Base-by-base conservation (phyloP, 2,329 filamentous ascomycete genomes). In the Clonostachys chloroleuca region DNA sequence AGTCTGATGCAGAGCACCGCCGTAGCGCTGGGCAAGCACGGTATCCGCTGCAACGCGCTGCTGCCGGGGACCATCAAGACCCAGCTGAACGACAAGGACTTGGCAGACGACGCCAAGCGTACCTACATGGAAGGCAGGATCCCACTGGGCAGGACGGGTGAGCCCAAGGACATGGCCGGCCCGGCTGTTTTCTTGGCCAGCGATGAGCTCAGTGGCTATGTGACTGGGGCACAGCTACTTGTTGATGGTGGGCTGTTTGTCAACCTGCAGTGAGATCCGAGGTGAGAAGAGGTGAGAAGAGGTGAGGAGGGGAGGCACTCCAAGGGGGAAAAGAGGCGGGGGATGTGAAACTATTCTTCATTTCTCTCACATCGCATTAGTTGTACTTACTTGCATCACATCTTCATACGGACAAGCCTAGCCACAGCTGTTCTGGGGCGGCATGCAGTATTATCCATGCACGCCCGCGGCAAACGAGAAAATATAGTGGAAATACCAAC, bases 201-300 rank as follows among this genome's bases (percentile, higher is more conserved):
- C 58, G 86, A 87, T 50, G 80, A 86, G 64, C 67, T 95, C 68
- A 92, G 86, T 62, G 80, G 80, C 20, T 94, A 92, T 67, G 86
- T 94, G 49, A 92, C 83, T 49, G 90, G 90, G 0, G 85, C 89
- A 14, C 89, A 94, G 66, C 60, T 96, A 55, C 65, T 96, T 52
- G 91, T 96, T 13, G 91, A 96, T 66, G 92, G 91, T 12, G 91
- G 92, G 0, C 64, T 92, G 51, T 96, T 94, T 74, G 91, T 95
- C 14, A 95, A 95, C 66, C 70, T 95, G 56, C 89, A 94, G 66
- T 92, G 67, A 62, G 12, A 33, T 17, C 12, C 12, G 12, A 14
- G 36, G 36, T 30, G 24, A 30, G 24, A 30, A 30, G 12, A 14
- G 36, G 36, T 30, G 24, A 30, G 24, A 30, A 30, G 24, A 10